Percentiles rank a stretch among this genome's conserved stretches.
These are phyloP conservation scores for Naganishia onofrii DNA, from an alignment of 768 basidiomycete species.

Conservation along the genomic window DNA sequence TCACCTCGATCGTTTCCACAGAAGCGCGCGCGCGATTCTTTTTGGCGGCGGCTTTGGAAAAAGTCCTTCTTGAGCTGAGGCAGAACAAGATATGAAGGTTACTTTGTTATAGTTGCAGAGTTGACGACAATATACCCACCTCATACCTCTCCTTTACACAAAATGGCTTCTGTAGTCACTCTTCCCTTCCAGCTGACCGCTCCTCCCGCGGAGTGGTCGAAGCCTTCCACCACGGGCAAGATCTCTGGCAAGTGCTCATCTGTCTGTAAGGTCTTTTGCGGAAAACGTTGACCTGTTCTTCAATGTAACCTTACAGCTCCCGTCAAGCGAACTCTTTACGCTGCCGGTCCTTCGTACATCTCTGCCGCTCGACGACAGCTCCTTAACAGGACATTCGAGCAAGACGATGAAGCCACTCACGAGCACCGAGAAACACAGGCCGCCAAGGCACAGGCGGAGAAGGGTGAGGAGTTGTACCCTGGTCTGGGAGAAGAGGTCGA, in stretches of 20 bases:
- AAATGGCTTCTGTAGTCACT: constrained; percentile 41
- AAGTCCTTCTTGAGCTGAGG: not conserved
- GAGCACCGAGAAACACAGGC: constrained; percentile 53
- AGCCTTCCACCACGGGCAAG: constrained; percentile 49
- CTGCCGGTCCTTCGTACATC: constrained; percentile 83
- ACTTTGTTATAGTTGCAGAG: no score
- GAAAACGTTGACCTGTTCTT: constrained; percentile 19
- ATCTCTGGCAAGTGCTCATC: constrained; percentile 49
- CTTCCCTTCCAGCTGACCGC: constrained; percentile 56
- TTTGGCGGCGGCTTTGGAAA: constrained; percentile 5
- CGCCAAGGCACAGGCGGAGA: constrained; percentile 57
- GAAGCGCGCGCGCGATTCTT: constrained; percentile 19
- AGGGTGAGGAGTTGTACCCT: constrained; percentile 70
- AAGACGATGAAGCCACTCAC: constrained; percentile 68
- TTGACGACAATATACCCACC: no score
- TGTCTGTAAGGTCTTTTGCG: constrained; percentile 33
- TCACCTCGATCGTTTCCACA: not conserved
- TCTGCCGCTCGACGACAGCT: constrained; percentile 73
- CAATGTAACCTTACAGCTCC: constrained; percentile 49
- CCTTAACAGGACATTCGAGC: constrained; percentile 74
- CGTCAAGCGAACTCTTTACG: constrained; percentile 63
- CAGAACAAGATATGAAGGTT: no score
- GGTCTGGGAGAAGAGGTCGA: constrained; percentile 92
- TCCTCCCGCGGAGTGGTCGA: constrained; percentile 56
- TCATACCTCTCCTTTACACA: not conserved